These are phyloP conservation scores for Kazachstania taianensis DNA, from an alignment of 805 yeast genomes.

Conservation along the genomic window DNA sequence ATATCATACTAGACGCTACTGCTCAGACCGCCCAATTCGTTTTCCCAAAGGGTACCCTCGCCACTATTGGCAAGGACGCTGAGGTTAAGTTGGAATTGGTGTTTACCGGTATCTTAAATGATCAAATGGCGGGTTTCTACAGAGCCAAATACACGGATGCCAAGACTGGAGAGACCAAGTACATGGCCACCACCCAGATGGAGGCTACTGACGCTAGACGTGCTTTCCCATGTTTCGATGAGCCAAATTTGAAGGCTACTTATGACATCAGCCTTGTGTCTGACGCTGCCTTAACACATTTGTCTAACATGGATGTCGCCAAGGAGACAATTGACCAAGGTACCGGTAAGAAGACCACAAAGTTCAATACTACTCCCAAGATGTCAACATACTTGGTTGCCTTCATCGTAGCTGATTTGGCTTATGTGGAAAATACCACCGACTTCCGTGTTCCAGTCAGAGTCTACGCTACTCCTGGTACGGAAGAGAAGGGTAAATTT, in stretches of 20 bases:
- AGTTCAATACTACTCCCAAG: slow-evolving; percentile 65
- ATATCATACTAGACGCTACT: slow-evolving; percentile 38
- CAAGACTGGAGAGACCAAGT: slow-evolving; percentile 52
- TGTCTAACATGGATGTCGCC: slow-evolving; percentile 62
- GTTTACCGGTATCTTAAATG: slow-evolving; percentile 57
- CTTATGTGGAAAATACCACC: slow-evolving; percentile 56
- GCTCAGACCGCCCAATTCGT: slow-evolving; percentile 55
- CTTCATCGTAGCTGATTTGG: slow-evolving; percentile 71
- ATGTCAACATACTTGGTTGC: slow-evolving; percentile 85
- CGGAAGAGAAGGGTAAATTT: slow-evolving; percentile 58
- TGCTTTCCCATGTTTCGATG: slow-evolving; percentile 82
- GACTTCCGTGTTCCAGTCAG: slow-evolving; percentile 66
- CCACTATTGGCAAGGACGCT: slow-evolving; percentile 21
- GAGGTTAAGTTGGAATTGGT: slow-evolving; percentile 38
- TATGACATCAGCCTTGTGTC: slow-evolving; percentile 57
- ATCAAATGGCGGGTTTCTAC: slow-evolving; percentile 78
- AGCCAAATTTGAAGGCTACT: slow-evolving; percentile 69
- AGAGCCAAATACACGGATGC: slow-evolving; percentile 51
- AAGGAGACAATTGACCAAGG: slow-evolving; percentile 36
- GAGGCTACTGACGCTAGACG: slow-evolving; percentile 82
- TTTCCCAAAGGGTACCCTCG: slow-evolving; percentile 37
- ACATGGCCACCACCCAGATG: slow-evolving; percentile 76
- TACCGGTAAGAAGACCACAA: slow-evolving; percentile 43
- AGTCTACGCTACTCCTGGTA: slow-evolving; percentile 73
- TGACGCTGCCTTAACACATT: slow-evolving; percentile 43